A percentile compares a stretch with the other conserved stretches of the same genome.
These are phyloP conservation scores for Pichia nakasei DNA, from an alignment of 805 yeast genomes.

Conservation along the genomic window DNA sequence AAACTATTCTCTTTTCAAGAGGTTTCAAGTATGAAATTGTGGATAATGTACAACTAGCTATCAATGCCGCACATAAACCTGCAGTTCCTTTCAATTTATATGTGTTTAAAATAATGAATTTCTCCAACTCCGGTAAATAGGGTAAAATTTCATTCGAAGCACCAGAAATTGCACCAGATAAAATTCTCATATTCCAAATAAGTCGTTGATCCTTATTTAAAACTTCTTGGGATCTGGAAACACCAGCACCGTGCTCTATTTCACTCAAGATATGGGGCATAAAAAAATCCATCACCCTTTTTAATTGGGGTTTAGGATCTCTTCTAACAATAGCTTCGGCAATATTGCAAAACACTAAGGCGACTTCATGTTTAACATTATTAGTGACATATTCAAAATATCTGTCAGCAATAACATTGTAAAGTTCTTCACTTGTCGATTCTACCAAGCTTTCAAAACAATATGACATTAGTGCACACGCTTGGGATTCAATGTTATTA, in stretches of 20 bases:
- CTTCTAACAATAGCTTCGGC: conserved; percentile 65
- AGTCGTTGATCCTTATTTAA: conserved; percentile 72
- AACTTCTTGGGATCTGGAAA: conserved; percentile 53
- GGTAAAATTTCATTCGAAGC: conserved; percentile 45
- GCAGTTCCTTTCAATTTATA: conserved; percentile 45
- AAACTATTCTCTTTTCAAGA: conserved; percentile 44
- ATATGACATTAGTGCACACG: conserved; percentile 28
- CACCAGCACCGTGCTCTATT: conserved; percentile 78
- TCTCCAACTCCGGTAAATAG: conserved; percentile 36
- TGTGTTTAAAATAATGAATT: conserved; percentile 41
- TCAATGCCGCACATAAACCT: conserved; percentile 47
- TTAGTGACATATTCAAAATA: conserved; percentile 52
- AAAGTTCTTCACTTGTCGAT: conserved; percentile 51
- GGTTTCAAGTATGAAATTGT: conserved; percentile 55
- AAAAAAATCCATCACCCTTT: conserved; percentile 35
- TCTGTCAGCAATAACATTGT: conserved; percentile 34
- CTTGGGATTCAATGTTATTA: conserved; percentile 42
- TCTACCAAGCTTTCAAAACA: conserved; percentile 44
- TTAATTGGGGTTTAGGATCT: conserved; percentile 42
- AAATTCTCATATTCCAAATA: conserved; percentile 58
- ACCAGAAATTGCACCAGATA: conserved; percentile 64
- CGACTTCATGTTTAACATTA: conserved; percentile 50
- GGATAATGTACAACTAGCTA: conserved; percentile 54
- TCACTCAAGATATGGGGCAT: conserved; percentile 52
- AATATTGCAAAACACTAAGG: conserved; percentile 61